Evolutionary conservation across 1,139 yeast species (phyloP).

Genomic region (Yamadazyma dushanensis): DNA sequence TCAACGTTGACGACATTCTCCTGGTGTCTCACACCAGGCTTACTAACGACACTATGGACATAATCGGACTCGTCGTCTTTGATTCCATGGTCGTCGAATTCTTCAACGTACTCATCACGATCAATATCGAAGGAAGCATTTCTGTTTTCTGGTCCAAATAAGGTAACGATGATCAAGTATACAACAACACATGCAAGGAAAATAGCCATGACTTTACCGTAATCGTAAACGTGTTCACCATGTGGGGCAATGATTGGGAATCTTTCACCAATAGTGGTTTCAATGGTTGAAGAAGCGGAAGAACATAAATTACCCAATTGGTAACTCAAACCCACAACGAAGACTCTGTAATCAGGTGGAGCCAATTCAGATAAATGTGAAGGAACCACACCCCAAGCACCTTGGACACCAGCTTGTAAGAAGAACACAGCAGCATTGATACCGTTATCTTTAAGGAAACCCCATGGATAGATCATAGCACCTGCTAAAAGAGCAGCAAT

Average conservation of each 20-base stretch:
- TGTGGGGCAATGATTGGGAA: constrained; percentile 45
- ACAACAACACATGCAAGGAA: constrained; percentile 79
- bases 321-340: constrained; percentile 73
- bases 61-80: constrained; percentile 14
- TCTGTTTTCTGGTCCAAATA: constrained; percentile 77
- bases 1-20: no score
- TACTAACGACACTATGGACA: background rate
- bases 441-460: constrained; percentile 51
- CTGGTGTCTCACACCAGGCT: constrained; percentile 1
- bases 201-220: constrained; percentile 69
- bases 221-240: constrained; percentile 22
- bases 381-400: constrained; percentile 88
- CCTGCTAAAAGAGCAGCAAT: constrained; percentile 66
- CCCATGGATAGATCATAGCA: constrained; percentile 74
- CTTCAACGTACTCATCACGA: constrained; percentile 21
- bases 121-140: constrained; percentile 31
- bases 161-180: constrained; percentile 54
- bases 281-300: constrained; percentile 82
- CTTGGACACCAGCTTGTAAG: constrained; percentile 80
- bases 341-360: constrained; percentile 73
- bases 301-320: constrained; percentile 85
- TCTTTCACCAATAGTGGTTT: constrained; percentile 67
- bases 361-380: constrained; percentile 74
- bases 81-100: constrained; percentile 15
- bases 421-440: constrained; percentile 79